Conservation (phyloP, 2,329 filamentous ascomycete genomes). For the Colletotrichum sp. region DNA sequence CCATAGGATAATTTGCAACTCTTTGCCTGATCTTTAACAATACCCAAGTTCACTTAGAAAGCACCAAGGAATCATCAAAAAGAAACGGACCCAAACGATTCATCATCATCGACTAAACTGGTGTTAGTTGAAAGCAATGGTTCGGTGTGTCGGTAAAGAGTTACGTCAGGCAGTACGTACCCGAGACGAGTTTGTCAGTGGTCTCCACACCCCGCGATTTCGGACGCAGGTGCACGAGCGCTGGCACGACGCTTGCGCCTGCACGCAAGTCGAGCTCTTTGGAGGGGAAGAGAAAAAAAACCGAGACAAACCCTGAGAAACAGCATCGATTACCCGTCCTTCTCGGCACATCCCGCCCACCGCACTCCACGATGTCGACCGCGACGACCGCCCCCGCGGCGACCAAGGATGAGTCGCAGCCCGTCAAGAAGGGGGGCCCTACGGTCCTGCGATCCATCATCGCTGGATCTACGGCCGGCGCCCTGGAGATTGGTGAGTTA, state of each 20-base stretch:
- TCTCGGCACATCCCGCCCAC: neutral
- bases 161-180: slow-evolving; percentile 13
- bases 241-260: neutral
- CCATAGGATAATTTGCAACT: neutral
- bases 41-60: neutral
- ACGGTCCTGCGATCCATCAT: slow-evolving; percentile 88
- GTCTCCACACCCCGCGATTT: slow-evolving; percentile 21
- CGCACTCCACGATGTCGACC: slow-evolving; percentile 12
- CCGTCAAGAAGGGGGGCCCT: slow-evolving; percentile 57
- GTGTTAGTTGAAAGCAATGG: neutral
- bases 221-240: neutral
- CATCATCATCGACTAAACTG: neutral
- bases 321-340: neutral
- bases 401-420: slow-evolving; percentile 26
- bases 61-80: neutral
- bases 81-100: neutral
- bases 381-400: slow-evolving; percentile 23
- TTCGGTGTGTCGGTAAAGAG: neutral
- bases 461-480: slow-evolving; percentile 91
- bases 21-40: too few relatives aligned
- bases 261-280: slow-evolving; percentile 2
- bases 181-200: neutral
- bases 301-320: neutral
- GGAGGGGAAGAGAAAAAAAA: neutral
- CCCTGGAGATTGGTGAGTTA: slow-evolving; percentile 83